Base-by-base conservation (phyloP, 345 rosid genomes). In the Turnera subulata region DNA sequence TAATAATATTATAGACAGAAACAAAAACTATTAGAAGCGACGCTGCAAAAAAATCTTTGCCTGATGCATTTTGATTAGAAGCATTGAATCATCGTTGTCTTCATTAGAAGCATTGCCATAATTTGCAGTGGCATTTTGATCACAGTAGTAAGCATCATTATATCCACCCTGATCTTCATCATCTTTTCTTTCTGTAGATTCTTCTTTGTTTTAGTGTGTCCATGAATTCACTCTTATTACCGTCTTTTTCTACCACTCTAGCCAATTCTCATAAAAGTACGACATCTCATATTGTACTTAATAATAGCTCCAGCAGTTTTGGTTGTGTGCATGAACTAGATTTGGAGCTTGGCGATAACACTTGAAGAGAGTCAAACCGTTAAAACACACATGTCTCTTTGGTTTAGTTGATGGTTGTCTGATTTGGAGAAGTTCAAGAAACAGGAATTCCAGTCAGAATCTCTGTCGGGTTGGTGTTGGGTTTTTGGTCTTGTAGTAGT, bases 81-180 rank as follows among this genome's bases (percentile, higher is more conserved):
- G 83, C 87, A 83, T 81, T 0, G 94, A 86, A 70, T 86, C 94
- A 56, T 86, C 94, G 48, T 85, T 83, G 29, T 81, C 86, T 59
- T 50, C 71, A 35, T 25, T 58, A 12, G 46, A 56, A 22, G 50
- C 50, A 43, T 24, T 59, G 1, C 37, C 52, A 37, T 39, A 14
- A 33, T 62, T 69, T 11, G 56, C 11, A 44, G 45, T 32, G 12
- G 21, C n/a, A 26, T 16, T 4, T 5, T 15, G 53, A 32, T 60
- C 19, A 15, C 44, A 16, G 49, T 14, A 14, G 22, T 46, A 35
- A 40, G 70, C 67, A 20, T 51, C 56, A 33, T 50, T 68, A 29
- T 59, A 68, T 6, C 67, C 74, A 61, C 81, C 78, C 60, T 68
- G 60, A 79, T 76, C 73, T 68, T 66, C 70, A 1, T 72, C 77